phyloP scores from a whole-genome alignment of 495 filamentous ascomycete species.

The Chlorociboria aeruginascens region DNA sequence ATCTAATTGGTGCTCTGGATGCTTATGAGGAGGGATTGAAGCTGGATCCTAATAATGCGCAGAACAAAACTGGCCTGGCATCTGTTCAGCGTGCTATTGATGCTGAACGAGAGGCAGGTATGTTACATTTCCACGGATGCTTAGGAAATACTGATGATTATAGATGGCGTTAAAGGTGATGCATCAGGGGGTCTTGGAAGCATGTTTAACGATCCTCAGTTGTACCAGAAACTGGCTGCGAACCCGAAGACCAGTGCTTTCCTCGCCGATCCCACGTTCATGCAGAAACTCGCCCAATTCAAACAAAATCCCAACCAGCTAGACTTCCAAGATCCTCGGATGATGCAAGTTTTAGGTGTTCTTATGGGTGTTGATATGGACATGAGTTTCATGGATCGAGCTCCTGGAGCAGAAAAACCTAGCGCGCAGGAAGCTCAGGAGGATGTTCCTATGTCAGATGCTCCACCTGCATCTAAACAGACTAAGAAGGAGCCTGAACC shows the following conservation, averaged over 20 bases:
- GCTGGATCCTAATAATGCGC: slow-evolving; percentile 80
- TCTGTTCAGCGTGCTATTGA: slow-evolving; percentile 83
- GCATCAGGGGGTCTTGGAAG: slow-evolving; percentile 65
- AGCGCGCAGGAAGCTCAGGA: slow-evolving; percentile 46
- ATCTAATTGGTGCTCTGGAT: slow-evolving; percentile 72
- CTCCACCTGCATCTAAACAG: slow-evolving; percentile 26
- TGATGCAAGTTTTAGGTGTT: slow-evolving; percentile 90
- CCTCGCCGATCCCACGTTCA: slow-evolving; percentile 78
- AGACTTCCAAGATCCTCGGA: slow-evolving; percentile 77
- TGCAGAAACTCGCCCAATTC: slow-evolving; percentile 74
- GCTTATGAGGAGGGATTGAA: slow-evolving; percentile 89
- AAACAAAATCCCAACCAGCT: slow-evolving; percentile 70
- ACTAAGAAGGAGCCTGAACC: slow-evolving; percentile 38
- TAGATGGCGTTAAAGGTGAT: slow-evolving; percentile 37
- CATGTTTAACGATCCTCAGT: slow-evolving; percentile 86
- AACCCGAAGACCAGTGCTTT: slow-evolving; percentile 88
- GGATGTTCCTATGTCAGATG: slow-evolving; percentile 72
- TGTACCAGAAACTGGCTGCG: slow-evolving; percentile 77
- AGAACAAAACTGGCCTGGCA: slow-evolving; percentile 77
- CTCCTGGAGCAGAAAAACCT: neutral
- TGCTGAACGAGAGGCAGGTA: slow-evolving; percentile 61
- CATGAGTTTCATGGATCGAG: slow-evolving; percentile 41
- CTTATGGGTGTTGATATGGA: slow-evolving; percentile 90
- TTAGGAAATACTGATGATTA: slow-evolving; percentile 2
- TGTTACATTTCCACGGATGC: neutral